phyloP scores from a whole-genome alignment of 1,139 yeast species.

The Geotrichum klebahnii region DNA sequence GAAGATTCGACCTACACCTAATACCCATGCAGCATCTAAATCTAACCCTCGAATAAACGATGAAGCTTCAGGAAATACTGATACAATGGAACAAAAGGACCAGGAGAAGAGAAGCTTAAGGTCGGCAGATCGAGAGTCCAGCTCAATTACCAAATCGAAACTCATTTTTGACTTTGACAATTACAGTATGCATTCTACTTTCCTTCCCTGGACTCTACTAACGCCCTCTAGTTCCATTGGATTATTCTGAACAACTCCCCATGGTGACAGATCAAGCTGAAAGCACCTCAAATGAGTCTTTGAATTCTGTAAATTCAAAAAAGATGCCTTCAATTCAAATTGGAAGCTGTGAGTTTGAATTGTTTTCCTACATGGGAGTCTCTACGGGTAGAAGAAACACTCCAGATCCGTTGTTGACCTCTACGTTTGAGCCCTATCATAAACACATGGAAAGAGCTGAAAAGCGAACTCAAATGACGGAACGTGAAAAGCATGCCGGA shows the following conservation, averaged over 20 bases:
- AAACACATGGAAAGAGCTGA: conserved; percentile 65
- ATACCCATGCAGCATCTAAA: too few relatives aligned
- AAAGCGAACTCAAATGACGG: conserved; percentile 56
- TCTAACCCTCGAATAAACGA: not conserved
- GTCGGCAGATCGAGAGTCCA: conserved; percentile 5
- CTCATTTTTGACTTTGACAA: conserved; percentile 14
- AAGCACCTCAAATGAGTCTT: not conserved
- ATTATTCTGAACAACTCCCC: conserved; percentile 4
- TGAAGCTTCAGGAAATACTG: not conserved
- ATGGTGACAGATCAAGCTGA: not conserved
- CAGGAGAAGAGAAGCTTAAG: conserved; percentile 14
- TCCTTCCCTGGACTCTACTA: not conserved
- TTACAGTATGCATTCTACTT: not conserved
- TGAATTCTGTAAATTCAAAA: not conserved
- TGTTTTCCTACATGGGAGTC: conserved; percentile 17
- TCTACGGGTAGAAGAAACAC: conserved; percentile 20
- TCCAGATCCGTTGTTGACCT: conserved; percentile 17
- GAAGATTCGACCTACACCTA: too few relatives aligned
- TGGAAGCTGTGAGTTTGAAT: conserved; percentile 13
- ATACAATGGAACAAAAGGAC: not conserved
- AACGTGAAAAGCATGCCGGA: conserved; percentile 47
- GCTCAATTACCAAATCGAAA: not conserved
- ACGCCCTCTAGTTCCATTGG: conserved; percentile 3
- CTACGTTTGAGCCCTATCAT: conserved; percentile 44
- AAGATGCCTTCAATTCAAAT: not conserved